These are phyloP conservation scores for Yamagishiella unicocca DNA, from an alignment of 139 green algal genomes.

Conservation along the genomic window DNA sequence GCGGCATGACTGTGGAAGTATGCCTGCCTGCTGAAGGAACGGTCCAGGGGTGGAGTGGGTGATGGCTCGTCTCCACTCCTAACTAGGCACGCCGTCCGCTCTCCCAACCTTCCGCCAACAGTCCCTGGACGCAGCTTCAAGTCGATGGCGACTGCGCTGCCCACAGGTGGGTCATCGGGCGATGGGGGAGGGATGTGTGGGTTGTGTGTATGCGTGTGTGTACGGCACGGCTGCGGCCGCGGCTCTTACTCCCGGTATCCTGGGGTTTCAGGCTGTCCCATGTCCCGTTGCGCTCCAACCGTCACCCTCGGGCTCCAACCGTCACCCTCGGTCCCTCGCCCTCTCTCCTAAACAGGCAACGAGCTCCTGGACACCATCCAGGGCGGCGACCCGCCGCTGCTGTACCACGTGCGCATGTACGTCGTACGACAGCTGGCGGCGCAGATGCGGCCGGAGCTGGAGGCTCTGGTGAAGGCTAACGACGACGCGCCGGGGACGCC, in stretches of 20 bases:
- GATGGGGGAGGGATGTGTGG: background rate
- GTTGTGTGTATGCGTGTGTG: too few species aligned
- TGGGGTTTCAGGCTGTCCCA: too few species aligned
- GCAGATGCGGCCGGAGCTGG: constrained; percentile 82
- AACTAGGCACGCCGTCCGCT: too few species aligned
- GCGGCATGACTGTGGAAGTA: background rate
- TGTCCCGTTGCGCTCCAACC: too few species aligned
- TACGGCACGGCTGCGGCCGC: too few species aligned
- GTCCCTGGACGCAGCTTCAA: constrained; percentile 79
- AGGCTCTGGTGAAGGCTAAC: constrained; percentile 75
- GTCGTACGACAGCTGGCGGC: constrained; percentile 80
- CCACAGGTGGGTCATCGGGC: background rate
- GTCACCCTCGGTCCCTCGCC: background rate
- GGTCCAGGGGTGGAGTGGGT: too few species aligned
- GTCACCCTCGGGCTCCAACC: too few species aligned
- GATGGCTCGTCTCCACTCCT: too few species aligned
- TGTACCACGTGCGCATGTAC: constrained; percentile 82
- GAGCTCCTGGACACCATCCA: constrained; percentile 87
- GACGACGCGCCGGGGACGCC: constrained; percentile 62
- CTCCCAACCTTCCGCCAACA: too few species aligned
- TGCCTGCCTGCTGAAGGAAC: too few species aligned
- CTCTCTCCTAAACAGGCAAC: constrained; percentile 38
- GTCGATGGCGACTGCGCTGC: constrained; percentile 69
- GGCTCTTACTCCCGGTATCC: too few species aligned
- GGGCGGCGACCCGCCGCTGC: constrained; percentile 79